These are phyloP conservation scores for Ophiostoma montium DNA, from an alignment of 2,329 filamentous ascomycete species.

Conservation along the genomic window DNA sequence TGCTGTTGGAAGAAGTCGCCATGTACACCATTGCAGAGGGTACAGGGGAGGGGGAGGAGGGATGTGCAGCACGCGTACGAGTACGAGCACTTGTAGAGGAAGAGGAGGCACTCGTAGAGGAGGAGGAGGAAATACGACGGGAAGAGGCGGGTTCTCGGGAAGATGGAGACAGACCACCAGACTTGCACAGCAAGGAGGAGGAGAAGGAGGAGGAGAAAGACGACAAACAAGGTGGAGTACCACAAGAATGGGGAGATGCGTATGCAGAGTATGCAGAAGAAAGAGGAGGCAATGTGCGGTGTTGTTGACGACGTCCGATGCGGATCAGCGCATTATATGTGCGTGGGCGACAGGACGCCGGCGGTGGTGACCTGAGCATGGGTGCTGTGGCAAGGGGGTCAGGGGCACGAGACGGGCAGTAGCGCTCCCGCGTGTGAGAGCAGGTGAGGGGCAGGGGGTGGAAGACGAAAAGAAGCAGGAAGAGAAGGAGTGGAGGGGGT, in stretches of 20 bases:
- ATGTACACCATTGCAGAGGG: conserved; percentile 21
- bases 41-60: conserved; percentile 9
- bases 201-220: neutral
- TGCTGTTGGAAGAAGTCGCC: conserved; percentile 29
- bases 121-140: conserved; percentile 1
- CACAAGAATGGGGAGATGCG: neutral
- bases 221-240: neutral
- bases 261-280: neutral
- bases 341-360: conserved; percentile 3
- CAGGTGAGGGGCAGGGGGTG: neutral
- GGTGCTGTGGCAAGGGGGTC: neutral
- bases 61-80: neutral
- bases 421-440: neutral
- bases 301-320: conserved; percentile 5
- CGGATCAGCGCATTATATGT: conserved; percentile 13
- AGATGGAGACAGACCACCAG: neutral
- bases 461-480: conserved; percentile 8
- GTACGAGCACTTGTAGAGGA: neutral
- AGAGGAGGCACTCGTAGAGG: neutral
- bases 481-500: neutral
- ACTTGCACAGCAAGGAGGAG: neutral
- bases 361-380: conserved; percentile 2
- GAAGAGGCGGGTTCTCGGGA: neutral
- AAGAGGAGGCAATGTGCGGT: neutral
- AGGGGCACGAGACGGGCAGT: conserved; percentile 3